Base-by-base conservation (phyloP, 1,284 basidiomycete species). In the Cryptococcus hybrid region DNA sequence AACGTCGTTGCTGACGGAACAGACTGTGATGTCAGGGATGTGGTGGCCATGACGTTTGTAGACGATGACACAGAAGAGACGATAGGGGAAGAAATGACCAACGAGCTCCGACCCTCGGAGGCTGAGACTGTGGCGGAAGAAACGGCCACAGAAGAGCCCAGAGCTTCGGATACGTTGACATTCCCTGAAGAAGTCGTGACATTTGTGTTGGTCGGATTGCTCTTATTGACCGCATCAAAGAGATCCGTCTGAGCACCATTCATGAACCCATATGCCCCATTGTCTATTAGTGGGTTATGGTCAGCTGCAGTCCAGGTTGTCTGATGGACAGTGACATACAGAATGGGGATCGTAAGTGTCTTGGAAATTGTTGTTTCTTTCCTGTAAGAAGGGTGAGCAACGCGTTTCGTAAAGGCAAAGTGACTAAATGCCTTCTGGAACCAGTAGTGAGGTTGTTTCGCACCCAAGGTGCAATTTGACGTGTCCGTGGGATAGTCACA, bases 221-320 rank as follows among this genome's bases (percentile, higher is more conserved):
- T 30, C n/a, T 39, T 48, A 36, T 48, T 44, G 12, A 53, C 52
- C 13, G 58, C 62, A 7, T 67, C 69, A 57, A 74, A 80, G 38
- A 80, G 68, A 57, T 80, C 76, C 35, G 74, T 75, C 64, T 80
- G 78, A 24, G 78, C 78, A 36, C 78, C 78, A 55, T 80, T 66
- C 57, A 65, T 67, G 62, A 73, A 80, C 12, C 77, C 78, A 51
- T 76, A 79, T 13, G 68, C 68, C 38, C 56, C 65, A 59, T 79
- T 77, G 61, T 80, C 68, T 69, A 46, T 4, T 6, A 24, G 24
- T 3, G 18, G 24, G 59, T 57, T 12, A 13, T 30, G 12, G 36
- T 18, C 46, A 47, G 15, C 47, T 18, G 18, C 18, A 48, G 2
- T 35, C 6, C 13, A 24, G 47, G 5, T 48, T 3, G 18, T 18